Percentiles rank a stretch among this genome's conserved stretches.
phyloP scores from a whole-genome alignment of 495 filamentous ascomycete genomes.

The Daldinia childiae region DNA sequence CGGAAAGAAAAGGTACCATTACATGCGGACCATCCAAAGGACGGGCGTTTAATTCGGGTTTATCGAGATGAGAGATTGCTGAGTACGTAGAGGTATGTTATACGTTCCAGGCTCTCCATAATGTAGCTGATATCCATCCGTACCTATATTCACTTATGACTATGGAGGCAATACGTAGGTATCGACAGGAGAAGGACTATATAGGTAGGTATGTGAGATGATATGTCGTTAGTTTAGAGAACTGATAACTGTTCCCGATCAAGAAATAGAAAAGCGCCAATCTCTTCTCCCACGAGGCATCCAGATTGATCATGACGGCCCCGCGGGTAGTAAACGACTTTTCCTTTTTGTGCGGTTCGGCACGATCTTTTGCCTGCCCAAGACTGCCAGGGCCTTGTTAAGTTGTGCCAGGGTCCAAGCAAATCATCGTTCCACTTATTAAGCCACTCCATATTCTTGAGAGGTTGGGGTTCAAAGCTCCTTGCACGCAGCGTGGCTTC shows the following conservation, averaged over 20 bases:
- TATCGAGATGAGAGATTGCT: slow-evolving; percentile 26
- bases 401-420: slow-evolving; percentile 21
- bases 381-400: slow-evolving; percentile 8
- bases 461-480: slow-evolving; percentile 35
- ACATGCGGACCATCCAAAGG: slow-evolving; percentile 28
- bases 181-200: slow-evolving; percentile 8
- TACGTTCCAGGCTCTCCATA: neutral
- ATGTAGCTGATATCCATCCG: neutral
- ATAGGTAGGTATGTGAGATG: slow-evolving; percentile 34
- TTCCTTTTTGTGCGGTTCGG: slow-evolving; percentile 32
- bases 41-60: slow-evolving; percentile 39
- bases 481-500: slow-evolving; percentile 29
- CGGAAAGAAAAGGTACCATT: slow-evolving; percentile 25
- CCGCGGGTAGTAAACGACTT: slow-evolving; percentile 23
- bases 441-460: slow-evolving; percentile 28
- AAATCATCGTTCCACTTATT: slow-evolving; percentile 40
- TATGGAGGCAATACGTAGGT: neutral
- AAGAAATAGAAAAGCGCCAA: slow-evolving; percentile 41
- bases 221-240: slow-evolving; percentile 41
- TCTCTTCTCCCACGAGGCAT: slow-evolving; percentile 32
- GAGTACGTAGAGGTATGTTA: slow-evolving; percentile 4
- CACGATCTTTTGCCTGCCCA: slow-evolving; percentile 27
- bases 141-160: neutral
- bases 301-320: slow-evolving; percentile 29
- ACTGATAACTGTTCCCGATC: slow-evolving; percentile 25